phyloP scores from a whole-genome alignment of 352 stramenopile species.

The Globisporangium rhizosaccharum region DNA sequence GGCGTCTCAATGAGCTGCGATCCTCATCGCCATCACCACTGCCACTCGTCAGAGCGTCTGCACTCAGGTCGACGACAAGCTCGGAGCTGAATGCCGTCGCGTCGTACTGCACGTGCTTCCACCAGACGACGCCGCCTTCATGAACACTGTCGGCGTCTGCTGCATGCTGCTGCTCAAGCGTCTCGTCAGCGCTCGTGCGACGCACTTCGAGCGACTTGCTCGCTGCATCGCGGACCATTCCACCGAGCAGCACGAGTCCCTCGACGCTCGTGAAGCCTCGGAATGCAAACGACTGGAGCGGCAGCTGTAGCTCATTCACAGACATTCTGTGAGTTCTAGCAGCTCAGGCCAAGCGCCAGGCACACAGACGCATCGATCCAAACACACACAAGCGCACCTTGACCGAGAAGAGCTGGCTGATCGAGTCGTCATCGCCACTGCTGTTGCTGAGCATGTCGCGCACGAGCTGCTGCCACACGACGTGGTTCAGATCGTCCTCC shows the following conservation, averaged over 20 bases:
- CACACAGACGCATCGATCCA: background rate
- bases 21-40: slow-evolving; percentile 1
- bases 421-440: slow-evolving; percentile 26
- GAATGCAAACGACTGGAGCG: slow-evolving; percentile 54
- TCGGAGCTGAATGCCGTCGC: slow-evolving; percentile 32
- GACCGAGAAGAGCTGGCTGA: slow-evolving; percentile 33
- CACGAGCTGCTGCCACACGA: slow-evolving; percentile 48
- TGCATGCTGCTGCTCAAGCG: background rate
- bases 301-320: slow-evolving; percentile 19
- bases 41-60: background rate
- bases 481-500: slow-evolving; percentile 59
- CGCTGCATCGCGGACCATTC: slow-evolving; percentile 17
- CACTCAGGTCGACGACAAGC: slow-evolving; percentile 26
- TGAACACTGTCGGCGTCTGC: slow-evolving; percentile 2
- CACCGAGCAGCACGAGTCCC: slow-evolving; percentile 19
- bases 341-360: background rate
- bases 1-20: background rate
- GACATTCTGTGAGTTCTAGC: background rate
- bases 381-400: slow-evolving; percentile 21
- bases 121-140: slow-evolving; percentile 38
- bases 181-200: background rate
- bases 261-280: slow-evolving; percentile 35
- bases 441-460: slow-evolving; percentile 32
- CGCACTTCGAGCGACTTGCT: slow-evolving; percentile 26
- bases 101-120: slow-evolving; percentile 40